Base-by-base conservation (phyloP, 2,329 filamentous ascomycete species). In the Paraphaeosphaeria sporulosa region DNA sequence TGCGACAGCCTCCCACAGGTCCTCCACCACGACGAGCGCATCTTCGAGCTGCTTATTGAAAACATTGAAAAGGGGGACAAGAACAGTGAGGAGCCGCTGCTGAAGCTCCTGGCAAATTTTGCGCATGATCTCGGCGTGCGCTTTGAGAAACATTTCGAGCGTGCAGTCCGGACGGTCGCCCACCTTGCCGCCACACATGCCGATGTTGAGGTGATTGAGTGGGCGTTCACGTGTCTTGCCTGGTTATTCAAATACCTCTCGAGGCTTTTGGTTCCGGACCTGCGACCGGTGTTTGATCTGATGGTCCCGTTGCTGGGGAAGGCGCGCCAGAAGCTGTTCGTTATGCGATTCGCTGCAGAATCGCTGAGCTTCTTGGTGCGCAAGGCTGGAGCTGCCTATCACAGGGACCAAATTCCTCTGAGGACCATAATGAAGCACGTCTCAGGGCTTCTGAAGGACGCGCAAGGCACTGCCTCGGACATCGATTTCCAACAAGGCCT, bases 221-320 rank as follows among this genome's bases (percentile, higher is more conserved):
- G 94, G 94, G 94, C 92, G 53, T 99, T 99, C 79, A 93, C 90
- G 13, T 94, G 92, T 68, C 83, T 99, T 58, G 93, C 95, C 48
- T 99, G 96, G 84, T 84, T 98, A 43, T 97, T 99, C 86, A 99
- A 99, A 76, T 98, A 98, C 73, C 86, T 99, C 5, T 96, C 93
- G 2, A 89, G 92, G 64, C 85, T 98, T 0, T 80, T 99, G 23
- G 91, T 95, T 0, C 90, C 93, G 4, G 92, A 99, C 73, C 80
- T 99, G 64, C 85, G 91, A 63, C 93, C 94, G 49, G 89, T 96
- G 1, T 94, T 93, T 74, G 87, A 92, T 71, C 87, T 95, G 55
- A 88, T 99, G 82, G 86, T 91, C 0, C 90, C 93, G 3, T 85
- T 98, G 55, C 86, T 99, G 32, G 95, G 94, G 64, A 94, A 91